These are phyloP conservation scores for Suhomyces ambrosiae DNA, from an alignment of 1,139 yeast genomes.

Conservation along the genomic window DNA sequence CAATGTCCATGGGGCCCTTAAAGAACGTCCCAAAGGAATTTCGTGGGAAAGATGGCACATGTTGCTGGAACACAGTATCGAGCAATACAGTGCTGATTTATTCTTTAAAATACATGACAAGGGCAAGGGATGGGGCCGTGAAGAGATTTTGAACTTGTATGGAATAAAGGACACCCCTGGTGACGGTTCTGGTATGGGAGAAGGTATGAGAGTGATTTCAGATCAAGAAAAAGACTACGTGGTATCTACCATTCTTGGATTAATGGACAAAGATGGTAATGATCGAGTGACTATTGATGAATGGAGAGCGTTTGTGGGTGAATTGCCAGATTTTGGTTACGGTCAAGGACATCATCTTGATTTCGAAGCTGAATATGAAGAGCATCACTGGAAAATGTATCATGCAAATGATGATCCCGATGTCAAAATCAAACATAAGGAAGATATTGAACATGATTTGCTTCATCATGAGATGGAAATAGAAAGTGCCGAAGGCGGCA, in stretches of 20 bases:
- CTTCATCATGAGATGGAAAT: constrained; percentile 86
- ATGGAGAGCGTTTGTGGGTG: constrained; percentile 69
- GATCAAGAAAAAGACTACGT: constrained; percentile 61
- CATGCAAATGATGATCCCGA: constrained; percentile 85
- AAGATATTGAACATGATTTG: constrained; percentile 86
- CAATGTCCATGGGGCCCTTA: constrained; percentile 5
- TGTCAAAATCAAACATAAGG: constrained; percentile 76
- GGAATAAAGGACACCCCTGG: constrained; percentile 83
- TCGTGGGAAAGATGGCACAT: constrained; percentile 87
- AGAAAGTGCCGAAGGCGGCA: constrained; percentile 53
- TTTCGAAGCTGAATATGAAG: constrained; percentile 89
- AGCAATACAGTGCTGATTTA: constrained; percentile 70
- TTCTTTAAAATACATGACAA: constrained; percentile 83
- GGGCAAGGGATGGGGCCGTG: constrained; percentile 54
- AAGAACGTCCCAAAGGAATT: constrained; percentile 46
- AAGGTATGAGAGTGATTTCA: constrained; percentile 61
- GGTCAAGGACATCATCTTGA: constrained; percentile 98
- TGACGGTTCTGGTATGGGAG: constrained; percentile 88
- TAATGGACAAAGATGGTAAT: constrained; percentile 71
- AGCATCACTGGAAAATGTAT: constrained; percentile 90
- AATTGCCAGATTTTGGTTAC: constrained; percentile 87
- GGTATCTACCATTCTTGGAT: constrained; percentile 51
- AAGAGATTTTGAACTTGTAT: constrained; percentile 77
- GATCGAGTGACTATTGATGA: constrained; percentile 67
- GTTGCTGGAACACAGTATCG: constrained; percentile 82